A percentile compares a stretch with the other conserved stretches of the same genome.
Evolutionary conservation across 495 filamentous ascomycete species (phyloP).

Genomic region (Hypoxylon subgilvum): DNA sequence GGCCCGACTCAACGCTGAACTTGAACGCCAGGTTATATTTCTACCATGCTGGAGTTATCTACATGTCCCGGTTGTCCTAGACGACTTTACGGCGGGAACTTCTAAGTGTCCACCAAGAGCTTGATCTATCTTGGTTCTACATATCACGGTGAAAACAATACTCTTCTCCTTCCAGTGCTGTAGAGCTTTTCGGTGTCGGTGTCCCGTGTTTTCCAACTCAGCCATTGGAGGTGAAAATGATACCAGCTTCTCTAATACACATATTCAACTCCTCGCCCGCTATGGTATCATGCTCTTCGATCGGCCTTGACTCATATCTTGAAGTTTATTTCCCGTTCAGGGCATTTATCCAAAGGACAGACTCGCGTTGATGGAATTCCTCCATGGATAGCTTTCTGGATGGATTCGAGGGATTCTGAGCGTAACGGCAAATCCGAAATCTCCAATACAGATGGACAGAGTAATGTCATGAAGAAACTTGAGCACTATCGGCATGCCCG

Average conservation of each 20-base stretch:
- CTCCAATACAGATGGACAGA: background rate
- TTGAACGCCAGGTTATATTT: background rate
- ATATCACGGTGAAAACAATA: conserved; percentile 19
- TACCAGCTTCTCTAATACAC: conserved; percentile 40
- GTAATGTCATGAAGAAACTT: background rate
- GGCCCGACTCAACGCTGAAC: background rate
- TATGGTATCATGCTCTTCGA: too few species aligned
- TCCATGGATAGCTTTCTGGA: conserved; percentile 41
- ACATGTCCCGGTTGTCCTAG: background rate
- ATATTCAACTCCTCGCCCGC: conserved; percentile 17
- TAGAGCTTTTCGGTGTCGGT: too few species aligned
- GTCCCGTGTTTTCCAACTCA: conserved; percentile 46
- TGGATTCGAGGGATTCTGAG: conserved; percentile 5
- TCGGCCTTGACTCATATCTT: too few species aligned
- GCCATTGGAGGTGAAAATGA: conserved; percentile 44
- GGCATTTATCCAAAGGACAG: conserved; percentile 40
- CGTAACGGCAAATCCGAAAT: background rate
- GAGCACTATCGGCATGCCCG: conserved; percentile 6
- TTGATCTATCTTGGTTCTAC: background rate
- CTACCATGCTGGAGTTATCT: background rate
- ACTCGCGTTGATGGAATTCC: conserved; percentile 46
- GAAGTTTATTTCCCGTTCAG: conserved; percentile 29
- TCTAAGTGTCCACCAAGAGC: background rate
- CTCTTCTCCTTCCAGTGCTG: conserved; percentile 44
- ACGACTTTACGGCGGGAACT: background rate